Evolutionary conservation across 805 yeast genomes (phyloP), one percentile per base, ranked within the genome.

Genomic region (Lipomyces mesembrius): DNA sequence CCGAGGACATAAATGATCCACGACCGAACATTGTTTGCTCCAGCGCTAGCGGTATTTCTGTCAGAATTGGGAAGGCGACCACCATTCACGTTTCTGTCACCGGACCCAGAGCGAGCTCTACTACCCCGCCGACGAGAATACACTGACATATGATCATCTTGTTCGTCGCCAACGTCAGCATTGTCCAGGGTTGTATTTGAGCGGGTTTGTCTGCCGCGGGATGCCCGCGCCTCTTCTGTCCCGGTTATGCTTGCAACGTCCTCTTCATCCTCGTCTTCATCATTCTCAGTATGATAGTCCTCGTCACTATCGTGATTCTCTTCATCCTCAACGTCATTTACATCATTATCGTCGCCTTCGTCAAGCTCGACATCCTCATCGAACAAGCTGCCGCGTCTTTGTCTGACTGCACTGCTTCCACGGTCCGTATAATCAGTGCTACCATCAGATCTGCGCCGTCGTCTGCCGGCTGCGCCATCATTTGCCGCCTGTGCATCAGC

Each of bases 1-100:
- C 89, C 89, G 77, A 85, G 81, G 7, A 86, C 88, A 60, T 85
- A 84, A 29, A 87, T 84, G n/a, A 86, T 82, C 90, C 89, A 86
- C 0, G 87, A 83, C 35, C 85, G 77, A 52, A 70, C 62, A 9
- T 52, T 52, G 29, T 22, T 52, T 9, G 55, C 55, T 12, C 55
- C 55, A 22, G 17, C 55, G 3, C n/a, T 52, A 29, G 22, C 49
- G 22, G 22, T n/a, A 43, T 11, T n/a, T 43, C 49, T 17, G 22
- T 43, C 49, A 17, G 22, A 9, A n/a, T 43, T 8, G 49, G 49
- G 49, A 43, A n/a, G 20, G 8, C 11, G 49, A 43, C 9, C 22
- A 43, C 22, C 11, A n/a, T n/a, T 43, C 22, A 49, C 12, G 20
- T 12, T 14, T 22, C n/a, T 12, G 27, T 25, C 59, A 57, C 46